phyloP scores from a whole-genome alignment of 345 rosid species.

The Sonneratia alba region DNA sequence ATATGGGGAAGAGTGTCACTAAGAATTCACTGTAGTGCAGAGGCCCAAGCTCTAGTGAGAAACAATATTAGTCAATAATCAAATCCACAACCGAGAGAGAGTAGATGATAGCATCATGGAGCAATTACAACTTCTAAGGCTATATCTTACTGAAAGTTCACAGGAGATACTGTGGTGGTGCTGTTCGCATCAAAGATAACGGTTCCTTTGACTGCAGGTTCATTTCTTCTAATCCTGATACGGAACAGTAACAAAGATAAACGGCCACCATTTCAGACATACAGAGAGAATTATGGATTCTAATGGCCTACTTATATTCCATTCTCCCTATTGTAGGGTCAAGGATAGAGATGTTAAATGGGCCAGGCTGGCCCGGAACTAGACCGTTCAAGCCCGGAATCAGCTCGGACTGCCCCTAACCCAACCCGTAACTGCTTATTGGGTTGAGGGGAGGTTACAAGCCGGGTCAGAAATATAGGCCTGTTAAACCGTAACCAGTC shows the following conservation, averaged over 20 bases:
- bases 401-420: too few species aligned
- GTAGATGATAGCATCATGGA: constrained; percentile 1
- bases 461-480: too few species aligned
- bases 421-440: too few species aligned
- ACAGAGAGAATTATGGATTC: not conserved
- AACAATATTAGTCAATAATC: constrained; percentile 9
- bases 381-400: too few species aligned
- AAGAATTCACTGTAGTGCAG: constrained; percentile 75
- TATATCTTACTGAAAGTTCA: constrained; percentile 81
- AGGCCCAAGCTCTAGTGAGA: constrained; percentile 71
- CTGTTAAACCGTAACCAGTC: too few species aligned
- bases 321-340: constrained; percentile 94
- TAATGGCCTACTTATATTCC: constrained; percentile 70
- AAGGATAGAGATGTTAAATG: constrained; percentile 22
- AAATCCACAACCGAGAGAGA: not conserved
- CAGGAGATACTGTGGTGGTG: constrained; percentile 75
- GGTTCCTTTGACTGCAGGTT: constrained; percentile 73
- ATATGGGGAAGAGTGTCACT: too few species aligned
- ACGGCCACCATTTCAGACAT: not conserved
- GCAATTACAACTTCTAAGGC: constrained; percentile 1
- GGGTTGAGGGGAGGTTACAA: too few species aligned
- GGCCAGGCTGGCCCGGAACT: too few species aligned
- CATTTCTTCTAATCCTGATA: constrained; percentile 77
- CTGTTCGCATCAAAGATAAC: constrained; percentile 80
- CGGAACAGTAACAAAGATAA: constrained; percentile 6